Percentiles rank a stretch among this genome's conserved stretches.
Conservation (phyloP, 768 basidiomycete genomes). For the Mycena indigotica region DNA sequence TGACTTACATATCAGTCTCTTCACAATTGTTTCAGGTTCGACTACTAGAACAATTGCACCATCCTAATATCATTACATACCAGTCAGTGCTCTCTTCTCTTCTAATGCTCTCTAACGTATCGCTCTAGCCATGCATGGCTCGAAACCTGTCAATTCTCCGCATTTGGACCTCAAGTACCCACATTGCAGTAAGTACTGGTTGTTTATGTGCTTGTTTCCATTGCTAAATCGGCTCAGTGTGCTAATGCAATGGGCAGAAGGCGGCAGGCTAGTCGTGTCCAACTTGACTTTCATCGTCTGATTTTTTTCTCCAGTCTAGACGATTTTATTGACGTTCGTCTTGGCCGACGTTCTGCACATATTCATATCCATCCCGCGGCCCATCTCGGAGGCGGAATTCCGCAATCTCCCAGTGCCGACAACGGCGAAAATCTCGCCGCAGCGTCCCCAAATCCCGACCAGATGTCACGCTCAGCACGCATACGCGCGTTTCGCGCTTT, state of each 20-base stretch:
- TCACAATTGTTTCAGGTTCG: conserved; percentile 56
- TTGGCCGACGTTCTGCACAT: conserved; percentile 61
- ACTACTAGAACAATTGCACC: conserved; percentile 80
- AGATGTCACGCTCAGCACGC: conserved; percentile 65
- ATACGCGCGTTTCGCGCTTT: conserved; percentile 76
- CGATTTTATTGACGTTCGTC: conserved; percentile 80
- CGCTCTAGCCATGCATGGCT: conserved; percentile 79
- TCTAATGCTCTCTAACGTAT: conserved; percentile 1
- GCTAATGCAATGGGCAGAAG: conserved; percentile 93
- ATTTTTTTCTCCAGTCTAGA: conserved; percentile 56
- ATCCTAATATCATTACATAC: conserved; percentile 93
- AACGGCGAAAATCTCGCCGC: conserved; percentile 22
- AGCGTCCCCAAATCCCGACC: conserved; percentile 30
- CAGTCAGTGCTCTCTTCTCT: conserved; percentile 47
- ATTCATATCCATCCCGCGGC: conserved; percentile 44
- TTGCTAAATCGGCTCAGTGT: conserved; percentile 50
- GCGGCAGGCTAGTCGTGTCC: conserved; percentile 56
- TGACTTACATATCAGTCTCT: not conserved
- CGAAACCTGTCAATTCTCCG: conserved; percentile 81
- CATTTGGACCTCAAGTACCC: conserved; percentile 86
- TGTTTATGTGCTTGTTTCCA: not conserved
- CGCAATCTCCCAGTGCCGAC: conserved; percentile 14
- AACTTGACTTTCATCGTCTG: conserved; percentile 2
- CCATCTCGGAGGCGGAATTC: conserved; percentile 14
- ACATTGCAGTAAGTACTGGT: conserved; percentile 79